Evolutionary conservation across 768 basidiomycete genomes (phyloP).

Genomic region (Brasilioporus rufonigricans): DNA sequence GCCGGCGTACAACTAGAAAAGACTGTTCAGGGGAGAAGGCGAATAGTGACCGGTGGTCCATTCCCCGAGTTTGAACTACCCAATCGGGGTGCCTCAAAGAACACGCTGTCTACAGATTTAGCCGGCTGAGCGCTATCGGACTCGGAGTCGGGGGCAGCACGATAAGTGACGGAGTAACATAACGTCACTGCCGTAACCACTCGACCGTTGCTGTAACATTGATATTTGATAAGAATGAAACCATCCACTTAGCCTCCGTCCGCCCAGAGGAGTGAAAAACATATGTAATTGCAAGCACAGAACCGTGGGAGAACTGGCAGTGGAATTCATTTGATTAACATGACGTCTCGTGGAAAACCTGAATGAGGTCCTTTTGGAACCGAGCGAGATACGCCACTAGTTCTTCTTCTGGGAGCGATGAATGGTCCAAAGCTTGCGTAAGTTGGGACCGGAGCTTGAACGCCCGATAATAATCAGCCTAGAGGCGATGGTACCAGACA

Average conservation of each 20-base stretch:
- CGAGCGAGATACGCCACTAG: conserved; percentile 61
- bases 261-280: neutral
- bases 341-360: conserved; percentile 36
- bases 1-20: neutral
- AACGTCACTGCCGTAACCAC: conserved; percentile 7
- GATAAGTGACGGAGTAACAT: neutral
- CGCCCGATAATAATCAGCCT: neutral
- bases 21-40: neutral
- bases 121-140: neutral
- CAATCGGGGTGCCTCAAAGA: conserved; percentile 10
- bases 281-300: conserved; percentile 6
- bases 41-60: conserved; percentile 1
- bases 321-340: conserved; percentile 6
- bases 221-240: conserved; percentile 15
- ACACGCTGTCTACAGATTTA: conserved; percentile 1
- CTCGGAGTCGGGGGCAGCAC: neutral
- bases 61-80: conserved; percentile 7
- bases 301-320: neutral
- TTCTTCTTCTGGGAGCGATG: conserved; percentile 70
- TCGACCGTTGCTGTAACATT: neutral
- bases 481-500: neutral
- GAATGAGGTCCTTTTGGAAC: conserved; percentile 70
- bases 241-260: neutral
- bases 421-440: conserved; percentile 67
- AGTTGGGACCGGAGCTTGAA: conserved; percentile 73